A percentile compares a stretch with the other conserved stretches of the same genome.
phyloP scores from a whole-genome alignment of 352 stramenopile genomes.

The Blastocystis sp. region DNA sequence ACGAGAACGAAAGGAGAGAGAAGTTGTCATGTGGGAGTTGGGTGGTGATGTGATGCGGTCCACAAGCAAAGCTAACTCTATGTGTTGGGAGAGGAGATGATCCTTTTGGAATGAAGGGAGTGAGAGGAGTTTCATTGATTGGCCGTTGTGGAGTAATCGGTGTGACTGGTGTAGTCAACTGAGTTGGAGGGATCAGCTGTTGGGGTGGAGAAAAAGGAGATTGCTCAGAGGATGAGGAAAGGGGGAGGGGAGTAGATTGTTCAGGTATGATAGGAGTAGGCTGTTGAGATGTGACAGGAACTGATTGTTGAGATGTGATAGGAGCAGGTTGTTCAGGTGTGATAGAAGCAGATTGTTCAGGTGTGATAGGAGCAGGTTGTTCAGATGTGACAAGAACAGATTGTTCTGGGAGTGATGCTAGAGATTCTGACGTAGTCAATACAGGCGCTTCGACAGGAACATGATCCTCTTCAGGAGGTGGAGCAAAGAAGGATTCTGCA shows the following conservation, averaged over 20 bases:
- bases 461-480: not conserved
- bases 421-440: not conserved
- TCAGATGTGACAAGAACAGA: not conserved
- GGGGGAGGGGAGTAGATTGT: not conserved
- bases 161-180: not conserved
- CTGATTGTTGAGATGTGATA: not conserved
- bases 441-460: not conserved
- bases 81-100: not conserved
- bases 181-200: not conserved
- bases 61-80: not conserved
- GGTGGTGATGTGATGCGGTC: not conserved
- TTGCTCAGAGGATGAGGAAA: not conserved
- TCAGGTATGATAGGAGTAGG: not conserved
- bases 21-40: not conserved
- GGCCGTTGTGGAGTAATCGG: not conserved
- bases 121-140: not conserved
- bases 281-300: not conserved
- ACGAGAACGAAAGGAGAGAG: not conserved
- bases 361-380: not conserved
- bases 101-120: not conserved
- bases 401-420: not conserved
- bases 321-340: no score
- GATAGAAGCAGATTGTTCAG: not conserved
- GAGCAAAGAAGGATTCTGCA: slow-evolving; percentile 26
- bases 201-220: not conserved